Conservation (phyloP, 2,329 filamentous ascomycete genomes). For the Fusarium citri region DNA sequence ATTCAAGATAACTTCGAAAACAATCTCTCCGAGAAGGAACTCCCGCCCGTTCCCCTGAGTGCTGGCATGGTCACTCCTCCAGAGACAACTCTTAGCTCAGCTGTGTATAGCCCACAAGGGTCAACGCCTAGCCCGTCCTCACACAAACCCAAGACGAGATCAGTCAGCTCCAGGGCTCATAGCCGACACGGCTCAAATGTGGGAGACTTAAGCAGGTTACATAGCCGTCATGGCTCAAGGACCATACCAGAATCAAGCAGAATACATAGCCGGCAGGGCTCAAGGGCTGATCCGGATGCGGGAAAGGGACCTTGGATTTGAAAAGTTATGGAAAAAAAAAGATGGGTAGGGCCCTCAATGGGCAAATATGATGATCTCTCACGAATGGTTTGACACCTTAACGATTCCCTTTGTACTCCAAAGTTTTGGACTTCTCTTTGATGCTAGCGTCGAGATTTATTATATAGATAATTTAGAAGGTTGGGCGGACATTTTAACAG, state of each 20-base stretch:
- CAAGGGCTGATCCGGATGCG: slow-evolving; percentile 18
- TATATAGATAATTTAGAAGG: slow-evolving; percentile 26
- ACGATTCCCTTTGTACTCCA: slow-evolving; percentile 31
- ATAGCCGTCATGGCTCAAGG: slow-evolving; percentile 33
- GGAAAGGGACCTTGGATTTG: slow-evolving; percentile 37
- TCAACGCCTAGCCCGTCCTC: slow-evolving; percentile 29
- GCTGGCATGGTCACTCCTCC: slow-evolving; percentile 37
- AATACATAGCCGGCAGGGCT: slow-evolving; percentile 33
- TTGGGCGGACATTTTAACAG: not conserved
- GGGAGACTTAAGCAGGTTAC: slow-evolving; percentile 22
- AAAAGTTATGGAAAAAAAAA: slow-evolving; percentile 9
- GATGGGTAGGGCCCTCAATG: not conserved
- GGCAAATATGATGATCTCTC: slow-evolving; percentile 26
- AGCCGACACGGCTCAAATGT: slow-evolving; percentile 32
- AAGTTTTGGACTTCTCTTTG: slow-evolving; percentile 17
- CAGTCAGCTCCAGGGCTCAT: slow-evolving; percentile 35
- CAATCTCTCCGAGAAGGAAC: slow-evolving; percentile 47
- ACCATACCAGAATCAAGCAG: slow-evolving; percentile 10
- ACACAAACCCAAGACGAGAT: slow-evolving; percentile 32
- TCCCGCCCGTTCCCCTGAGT: slow-evolving; percentile 53
- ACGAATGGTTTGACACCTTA: slow-evolving; percentile 26
- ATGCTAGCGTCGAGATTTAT: slow-evolving; percentile 16
- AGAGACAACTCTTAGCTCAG: slow-evolving; percentile 60
- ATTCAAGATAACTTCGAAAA: slow-evolving; percentile 40
- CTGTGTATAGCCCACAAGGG: slow-evolving; percentile 61